Evolutionary conservation across 2,329 filamentous ascomycete species (phyloP), one percentile per base, ranked within the genome.

Genomic region (Fusarium metavorans): DNA sequence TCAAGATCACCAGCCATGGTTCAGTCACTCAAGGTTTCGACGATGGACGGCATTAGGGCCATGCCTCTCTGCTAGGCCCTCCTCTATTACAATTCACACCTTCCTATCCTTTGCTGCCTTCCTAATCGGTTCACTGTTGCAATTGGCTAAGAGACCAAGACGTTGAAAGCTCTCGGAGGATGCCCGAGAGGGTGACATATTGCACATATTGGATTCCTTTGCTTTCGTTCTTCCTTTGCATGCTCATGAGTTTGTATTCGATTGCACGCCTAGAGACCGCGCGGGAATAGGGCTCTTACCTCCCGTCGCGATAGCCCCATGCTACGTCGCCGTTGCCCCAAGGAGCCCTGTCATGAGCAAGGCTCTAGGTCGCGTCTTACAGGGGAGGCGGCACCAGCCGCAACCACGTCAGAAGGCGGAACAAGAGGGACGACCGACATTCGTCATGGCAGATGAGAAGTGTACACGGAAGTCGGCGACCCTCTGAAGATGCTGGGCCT

Each of bases 21-120:
- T 52, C 57, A 70, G 68, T 65, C 35, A 62, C 69, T 59, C 41
- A 64, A 72, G 72, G 56, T 62, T 74, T 72, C 61, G 27, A 66
- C 20, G 43, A 75, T 27, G 32, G 34, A 37, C 34, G 54, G 57
- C 14, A 34, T 25, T 43, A 34, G 23, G 27, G 35, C 56, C 27
- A n/a, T 41, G 56, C 56, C 35, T 59, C 35, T 52, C 48, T 52
- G 11, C 30, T 52, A 13, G 48, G 27, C 27, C 27, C 18, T 52
- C 27, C 10, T 30, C 25, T 52, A 30, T 32, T 52, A 27, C 27
- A 30, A 9, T 30, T 30, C 27, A 30, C 48, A 20, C 56, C 14
- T 18, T 27, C 54, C 23, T 20, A 10, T 41, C 57, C 37, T 43
- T 41, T 41, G 20, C 18, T 25, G 37, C 57, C 57, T 59, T 59